phyloP scores from a whole-genome alignment of 2,329 filamentous ascomycete species.

The Alternaria consortialis region DNA sequence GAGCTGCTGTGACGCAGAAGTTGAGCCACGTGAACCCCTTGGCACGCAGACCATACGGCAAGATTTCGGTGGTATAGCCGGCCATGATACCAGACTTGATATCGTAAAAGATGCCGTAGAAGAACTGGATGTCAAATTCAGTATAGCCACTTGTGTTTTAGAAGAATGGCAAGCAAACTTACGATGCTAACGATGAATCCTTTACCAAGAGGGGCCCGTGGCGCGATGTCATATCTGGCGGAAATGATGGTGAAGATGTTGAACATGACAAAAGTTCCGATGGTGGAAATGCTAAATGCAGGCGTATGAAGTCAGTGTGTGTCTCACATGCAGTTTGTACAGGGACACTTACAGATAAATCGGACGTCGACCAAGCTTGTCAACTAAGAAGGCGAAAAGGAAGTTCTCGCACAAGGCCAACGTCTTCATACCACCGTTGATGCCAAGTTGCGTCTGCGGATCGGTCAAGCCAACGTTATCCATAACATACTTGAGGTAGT shows the following conservation, averaged over 20 bases:
- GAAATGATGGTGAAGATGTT: conserved; percentile 52
- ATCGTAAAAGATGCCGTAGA: conserved; percentile 23
- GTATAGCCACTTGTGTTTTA: not conserved
- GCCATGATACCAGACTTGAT: conserved; percentile 8
- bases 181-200: conserved; percentile 19
- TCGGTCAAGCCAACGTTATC: conserved; percentile 51
- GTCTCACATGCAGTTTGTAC: not conserved
- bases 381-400: conserved; percentile 41
- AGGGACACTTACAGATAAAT: conserved; percentile 48
- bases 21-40: conserved; percentile 19
- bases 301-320: not conserved
- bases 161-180: not conserved
- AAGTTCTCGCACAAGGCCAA: conserved; percentile 51
- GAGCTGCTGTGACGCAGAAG: conserved; percentile 18
- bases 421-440: conserved; percentile 53
- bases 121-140: conserved; percentile 10
- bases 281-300: conserved; percentile 39
- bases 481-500: conserved; percentile 50
- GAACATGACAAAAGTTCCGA: conserved; percentile 53
- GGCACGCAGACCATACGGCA: conserved; percentile 41
- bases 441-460: conserved; percentile 46
- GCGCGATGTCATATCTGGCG: conserved; percentile 30
- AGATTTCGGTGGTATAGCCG: conserved; percentile 43
- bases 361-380: conserved; percentile 54
- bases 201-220: conserved; percentile 6